Conservation (phyloP, 805 yeast species). For the Yamadazyma olivae region DNA sequence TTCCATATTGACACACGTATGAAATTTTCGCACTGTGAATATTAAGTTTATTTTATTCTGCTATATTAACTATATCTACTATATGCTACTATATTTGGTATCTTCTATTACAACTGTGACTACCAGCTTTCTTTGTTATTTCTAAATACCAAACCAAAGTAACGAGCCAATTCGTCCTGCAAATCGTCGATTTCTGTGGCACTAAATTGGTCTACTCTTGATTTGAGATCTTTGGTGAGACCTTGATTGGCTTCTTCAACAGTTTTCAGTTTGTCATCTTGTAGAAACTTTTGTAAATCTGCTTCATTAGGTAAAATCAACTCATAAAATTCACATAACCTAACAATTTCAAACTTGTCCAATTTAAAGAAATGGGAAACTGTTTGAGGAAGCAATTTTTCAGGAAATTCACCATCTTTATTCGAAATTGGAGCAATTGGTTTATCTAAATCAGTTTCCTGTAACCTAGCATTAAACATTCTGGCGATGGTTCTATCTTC, state of each 20-base stretch:
- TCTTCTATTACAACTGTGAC: no score
- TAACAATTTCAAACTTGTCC: slow-evolving; percentile 43
- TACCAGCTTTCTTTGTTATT: no score
- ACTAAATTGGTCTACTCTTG: slow-evolving; percentile 14
- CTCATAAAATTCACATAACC: slow-evolving; percentile 71
- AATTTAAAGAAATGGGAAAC: slow-evolving; percentile 50
- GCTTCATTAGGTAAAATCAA: slow-evolving; percentile 63
- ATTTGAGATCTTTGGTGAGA: slow-evolving; percentile 3
- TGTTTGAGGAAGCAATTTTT: slow-evolving; percentile 55
- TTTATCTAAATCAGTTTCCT: slow-evolving; percentile 29
- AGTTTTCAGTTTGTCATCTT: slow-evolving; percentile 12
- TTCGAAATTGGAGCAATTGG: slow-evolving; percentile 68
- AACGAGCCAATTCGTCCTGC: slow-evolving; percentile 65
- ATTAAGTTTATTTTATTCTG: no score
- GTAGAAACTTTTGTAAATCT: slow-evolving; percentile 21
- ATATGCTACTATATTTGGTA: no score
- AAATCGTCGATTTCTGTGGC: slow-evolving; percentile 51
- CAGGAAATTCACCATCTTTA: slow-evolving; percentile 73
- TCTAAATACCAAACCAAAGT: slow-evolving; percentile 59
- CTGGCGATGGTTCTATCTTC: slow-evolving; percentile 79
- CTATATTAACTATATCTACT: not conserved
- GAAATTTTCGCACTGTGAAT: not conserved
- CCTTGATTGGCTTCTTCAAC: slow-evolving; percentile 10
- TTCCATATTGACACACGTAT: slow-evolving; percentile 8
- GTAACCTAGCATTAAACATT: slow-evolving; percentile 57